phyloP scores from a whole-genome alignment of 140 eudicot species.

The Oenanthe javanica region DNA sequence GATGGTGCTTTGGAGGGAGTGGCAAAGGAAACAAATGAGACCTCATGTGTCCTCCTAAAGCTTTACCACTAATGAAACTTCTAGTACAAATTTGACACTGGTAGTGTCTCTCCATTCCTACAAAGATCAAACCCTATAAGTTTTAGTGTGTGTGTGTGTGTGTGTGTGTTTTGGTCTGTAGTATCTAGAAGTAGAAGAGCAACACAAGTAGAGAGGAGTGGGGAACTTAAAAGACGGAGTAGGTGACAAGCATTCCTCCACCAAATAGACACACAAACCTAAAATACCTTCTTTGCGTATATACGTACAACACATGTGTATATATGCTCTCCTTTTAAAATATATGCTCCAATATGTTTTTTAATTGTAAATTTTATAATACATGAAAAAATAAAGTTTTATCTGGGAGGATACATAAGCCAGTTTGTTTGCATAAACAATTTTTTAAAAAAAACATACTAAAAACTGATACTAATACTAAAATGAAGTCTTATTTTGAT shows the following conservation, averaged over 20 bases:
- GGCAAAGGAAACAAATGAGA: constrained; percentile 38
- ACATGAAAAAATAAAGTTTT: neutral
- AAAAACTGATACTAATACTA: too few species aligned
- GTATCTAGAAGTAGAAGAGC: neutral
- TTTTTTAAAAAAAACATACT: too few species aligned
- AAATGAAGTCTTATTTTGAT: too few species aligned
- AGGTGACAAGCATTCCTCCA: constrained; percentile 59
- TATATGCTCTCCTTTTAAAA: neutral
- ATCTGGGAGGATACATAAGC: too few species aligned
- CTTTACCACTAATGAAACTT: constrained; percentile 29
- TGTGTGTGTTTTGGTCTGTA: constrained; percentile 5
- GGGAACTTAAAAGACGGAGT: constrained; percentile 33
- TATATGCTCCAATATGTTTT: too few species aligned
- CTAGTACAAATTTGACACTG: constrained; percentile 10
- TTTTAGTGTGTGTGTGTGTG: constrained; percentile 21
- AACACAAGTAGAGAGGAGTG: constrained; percentile 12
- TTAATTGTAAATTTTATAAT: too few species aligned
- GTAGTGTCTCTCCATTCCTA: constrained; percentile 4
- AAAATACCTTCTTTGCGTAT: neutral
- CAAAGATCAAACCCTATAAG: neutral
- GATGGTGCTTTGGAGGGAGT: constrained; percentile 19
- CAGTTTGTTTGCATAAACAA: too few species aligned
- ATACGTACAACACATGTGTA: neutral
- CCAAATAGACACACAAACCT: constrained; percentile 25
- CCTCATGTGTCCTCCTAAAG: constrained; percentile 57